Evolutionary conservation across 75 land plant genomes (phyloP).

Genomic region (Sequoia sempervirens): DNA sequence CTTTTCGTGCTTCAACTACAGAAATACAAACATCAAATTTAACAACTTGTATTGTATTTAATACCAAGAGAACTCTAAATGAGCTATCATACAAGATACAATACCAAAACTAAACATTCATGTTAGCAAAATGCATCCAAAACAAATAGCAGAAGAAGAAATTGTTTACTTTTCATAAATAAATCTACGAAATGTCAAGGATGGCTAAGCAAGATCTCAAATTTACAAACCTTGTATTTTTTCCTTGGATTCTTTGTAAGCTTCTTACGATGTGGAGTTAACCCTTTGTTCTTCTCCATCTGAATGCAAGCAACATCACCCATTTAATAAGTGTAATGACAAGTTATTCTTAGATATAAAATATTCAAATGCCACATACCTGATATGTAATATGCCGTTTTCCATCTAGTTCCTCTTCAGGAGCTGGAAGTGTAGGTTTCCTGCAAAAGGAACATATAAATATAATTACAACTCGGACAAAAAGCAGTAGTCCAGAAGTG

Average conservation of each 20-base stretch:
- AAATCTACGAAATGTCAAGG: neutral
- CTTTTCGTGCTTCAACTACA: conserved; percentile 82
- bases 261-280: conserved; percentile 88
- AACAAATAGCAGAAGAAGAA: neutral
- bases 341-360: neutral
- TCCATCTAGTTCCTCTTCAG: conserved; percentile 59
- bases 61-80: neutral
- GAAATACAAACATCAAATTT: neutral
- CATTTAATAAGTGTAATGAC: neutral
- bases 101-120: neutral
- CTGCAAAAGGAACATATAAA: conserved; percentile 26
- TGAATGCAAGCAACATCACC: conserved; percentile 13
- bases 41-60: neutral
- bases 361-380: conserved; percentile 30
- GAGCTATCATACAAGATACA: neutral
- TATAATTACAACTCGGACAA: neutral
- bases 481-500: neutral
- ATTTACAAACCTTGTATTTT: conserved; percentile 82
- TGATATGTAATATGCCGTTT: conserved; percentile 75
- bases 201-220: neutral
- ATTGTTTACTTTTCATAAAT: neutral
- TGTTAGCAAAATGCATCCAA: neutral
- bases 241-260: conserved; percentile 85
- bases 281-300: conserved; percentile 98
- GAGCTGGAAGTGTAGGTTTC: conserved; percentile 19